These are phyloP conservation scores for Botrytis porri DNA, from an alignment of 2,329 filamentous ascomycete genomes.

Conservation along the genomic window DNA sequence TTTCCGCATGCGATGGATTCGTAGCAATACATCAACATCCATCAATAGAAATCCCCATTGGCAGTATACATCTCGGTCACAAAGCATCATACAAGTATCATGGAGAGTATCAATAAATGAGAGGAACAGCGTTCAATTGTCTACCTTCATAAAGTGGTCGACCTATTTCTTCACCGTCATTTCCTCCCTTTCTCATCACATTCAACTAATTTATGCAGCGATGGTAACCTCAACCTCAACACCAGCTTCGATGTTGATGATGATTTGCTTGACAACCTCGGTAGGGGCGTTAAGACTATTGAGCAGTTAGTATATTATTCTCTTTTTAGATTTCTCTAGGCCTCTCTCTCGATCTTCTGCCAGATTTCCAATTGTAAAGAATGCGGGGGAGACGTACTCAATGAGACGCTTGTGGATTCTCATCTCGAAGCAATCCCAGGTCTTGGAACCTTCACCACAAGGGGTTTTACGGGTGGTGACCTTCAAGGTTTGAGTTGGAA, in stretches of 20 bases:
- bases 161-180: slow-evolving; percentile 14
- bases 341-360: not conserved
- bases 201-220: slow-evolving; percentile 60
- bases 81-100: not conserved
- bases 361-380: not conserved
- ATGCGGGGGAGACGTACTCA: slow-evolving; percentile 57
- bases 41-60: not conserved
- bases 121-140: slow-evolving; percentile 19
- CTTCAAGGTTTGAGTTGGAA: slow-evolving; percentile 95
- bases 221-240: slow-evolving; percentile 94
- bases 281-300: slow-evolving; percentile 86
- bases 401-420: slow-evolving; percentile 98
- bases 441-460: slow-evolving; percentile 99
- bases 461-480: slow-evolving; percentile 83
- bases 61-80: not conserved
- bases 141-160: slow-evolving; percentile 9
- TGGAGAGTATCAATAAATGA: not conserved
- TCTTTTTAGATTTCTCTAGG: not conserved
- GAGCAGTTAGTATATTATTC: slow-evolving; percentile 25
- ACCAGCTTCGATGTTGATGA: slow-evolving; percentile 92
- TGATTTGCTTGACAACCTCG: slow-evolving; percentile 96
- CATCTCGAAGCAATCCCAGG: slow-evolving; percentile 99
- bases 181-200: slow-evolving; percentile 17
- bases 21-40: not conserved
- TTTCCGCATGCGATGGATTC: not conserved